Conservation (phyloP, 768 basidiomycete genomes). For the Lactarius psammicola region DNA sequence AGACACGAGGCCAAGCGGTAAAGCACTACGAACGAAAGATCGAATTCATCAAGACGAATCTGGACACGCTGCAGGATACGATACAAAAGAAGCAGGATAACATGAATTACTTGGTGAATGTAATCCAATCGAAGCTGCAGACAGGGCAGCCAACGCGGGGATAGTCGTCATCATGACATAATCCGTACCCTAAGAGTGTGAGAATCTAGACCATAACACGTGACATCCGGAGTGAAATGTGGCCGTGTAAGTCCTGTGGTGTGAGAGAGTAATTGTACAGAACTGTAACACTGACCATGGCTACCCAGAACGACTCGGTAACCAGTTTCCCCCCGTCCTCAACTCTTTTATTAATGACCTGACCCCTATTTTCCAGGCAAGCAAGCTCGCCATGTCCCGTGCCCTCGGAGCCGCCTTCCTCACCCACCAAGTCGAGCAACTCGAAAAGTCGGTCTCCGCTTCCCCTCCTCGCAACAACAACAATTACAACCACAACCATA, state of each 20-base stretch:
- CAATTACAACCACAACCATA: conserved; percentile 13
- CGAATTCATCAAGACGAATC: conserved; percentile 76
- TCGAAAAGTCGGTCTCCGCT: conserved; percentile 67
- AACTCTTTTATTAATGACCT: not conserved
- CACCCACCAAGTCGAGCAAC: conserved; percentile 83
- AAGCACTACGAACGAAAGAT: conserved; percentile 82
- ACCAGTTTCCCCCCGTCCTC: not conserved
- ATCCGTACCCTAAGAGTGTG: not conserved
- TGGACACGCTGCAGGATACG: conserved; percentile 84
- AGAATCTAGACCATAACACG: not conserved
- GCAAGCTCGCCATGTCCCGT: conserved; percentile 79
- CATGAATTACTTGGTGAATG: conserved; percentile 65
- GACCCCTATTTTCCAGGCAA: conserved; percentile 27
- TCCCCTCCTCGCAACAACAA: conserved; percentile 40
- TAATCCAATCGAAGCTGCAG: conserved; percentile 66
- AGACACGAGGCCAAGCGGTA: conserved; percentile 80
- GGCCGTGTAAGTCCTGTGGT: not conserved
- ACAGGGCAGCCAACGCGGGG: conserved; percentile 9
- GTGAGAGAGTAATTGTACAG: too few relatives aligned
- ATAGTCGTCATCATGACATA: not conserved
- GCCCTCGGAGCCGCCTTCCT: conserved; percentile 86
- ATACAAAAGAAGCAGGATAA: conserved; percentile 92
- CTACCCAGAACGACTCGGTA: not conserved
- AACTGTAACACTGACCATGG: not conserved
- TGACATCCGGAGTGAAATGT: not conserved